A percentile compares a stretch with the other conserved stretches of the same genome.
Conservation (phyloP, 805 yeast genomes). For the Candida incommunis region DNA sequence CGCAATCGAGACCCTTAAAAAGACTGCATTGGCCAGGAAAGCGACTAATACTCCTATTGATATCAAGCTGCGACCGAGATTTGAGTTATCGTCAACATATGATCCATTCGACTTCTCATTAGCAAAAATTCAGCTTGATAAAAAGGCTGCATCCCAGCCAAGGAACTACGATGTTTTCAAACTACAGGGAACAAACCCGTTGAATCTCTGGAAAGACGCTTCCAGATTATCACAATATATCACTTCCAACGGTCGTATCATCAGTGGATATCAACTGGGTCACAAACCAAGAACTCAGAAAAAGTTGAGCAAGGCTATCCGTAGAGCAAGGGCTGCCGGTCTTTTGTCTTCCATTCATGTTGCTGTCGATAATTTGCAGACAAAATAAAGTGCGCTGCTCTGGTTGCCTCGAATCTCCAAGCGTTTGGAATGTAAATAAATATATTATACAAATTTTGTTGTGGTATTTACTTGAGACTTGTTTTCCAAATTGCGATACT, state of each 20-base stretch:
- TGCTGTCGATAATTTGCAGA: not conserved
- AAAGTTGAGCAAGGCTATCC: slow-evolving; percentile 58
- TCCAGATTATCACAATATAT: slow-evolving; percentile 50
- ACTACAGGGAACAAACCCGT: slow-evolving; percentile 33
- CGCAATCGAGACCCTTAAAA: not conserved
- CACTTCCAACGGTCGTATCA: slow-evolving; percentile 60
- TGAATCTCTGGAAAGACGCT: slow-evolving; percentile 61
- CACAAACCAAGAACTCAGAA: slow-evolving; percentile 54
- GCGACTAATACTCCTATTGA: slow-evolving; percentile 3
- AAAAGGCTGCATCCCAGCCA: slow-evolving; percentile 14
- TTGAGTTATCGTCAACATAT: slow-evolving; percentile 41
- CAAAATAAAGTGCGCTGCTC: too few relatives aligned
- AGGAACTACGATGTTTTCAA: slow-evolving; percentile 13
- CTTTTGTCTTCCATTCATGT: slow-evolving; percentile 57
- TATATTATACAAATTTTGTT: too few relatives aligned
- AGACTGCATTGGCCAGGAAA: not conserved
- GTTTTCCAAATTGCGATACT: too few relatives aligned
- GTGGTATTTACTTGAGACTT: too few relatives aligned
- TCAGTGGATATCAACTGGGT: slow-evolving; percentile 60
- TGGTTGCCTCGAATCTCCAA: too few relatives aligned
- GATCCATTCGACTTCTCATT: slow-evolving; percentile 73
- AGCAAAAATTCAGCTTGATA: slow-evolving; percentile 38
- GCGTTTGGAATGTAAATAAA: too few relatives aligned
- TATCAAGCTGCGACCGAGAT: slow-evolving; percentile 19
- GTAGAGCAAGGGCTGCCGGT: slow-evolving; percentile 71